phyloP scores from a whole-genome alignment of 2,329 filamentous ascomycete genomes.

The Mariannaea elegans region DNA sequence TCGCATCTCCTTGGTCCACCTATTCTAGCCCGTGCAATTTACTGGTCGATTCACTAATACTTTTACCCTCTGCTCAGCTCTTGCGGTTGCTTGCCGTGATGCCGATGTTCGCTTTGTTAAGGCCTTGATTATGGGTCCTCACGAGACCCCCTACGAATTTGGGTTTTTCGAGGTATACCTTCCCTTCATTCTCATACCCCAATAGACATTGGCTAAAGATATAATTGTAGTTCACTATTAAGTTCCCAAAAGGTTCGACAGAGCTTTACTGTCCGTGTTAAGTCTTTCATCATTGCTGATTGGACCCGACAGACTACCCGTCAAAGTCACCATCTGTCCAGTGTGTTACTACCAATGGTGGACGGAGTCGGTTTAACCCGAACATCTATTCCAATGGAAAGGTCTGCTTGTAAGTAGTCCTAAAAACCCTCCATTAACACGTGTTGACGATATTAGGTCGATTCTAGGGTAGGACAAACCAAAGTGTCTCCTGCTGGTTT shows the following conservation, averaged over 20 bases:
- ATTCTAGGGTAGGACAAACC: slow-evolving; percentile 75
- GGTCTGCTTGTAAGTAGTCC: slow-evolving; percentile 80
- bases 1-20: background rate
- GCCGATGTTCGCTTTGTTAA: slow-evolving; percentile 87
- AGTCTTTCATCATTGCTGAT: background rate
- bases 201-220: slow-evolving; percentile 5
- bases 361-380: slow-evolving; percentile 90
- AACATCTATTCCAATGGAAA: slow-evolving; percentile 94
- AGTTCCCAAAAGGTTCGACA: slow-evolving; percentile 75
- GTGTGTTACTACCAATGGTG: slow-evolving; percentile 87
- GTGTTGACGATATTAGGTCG: slow-evolving; percentile 64
- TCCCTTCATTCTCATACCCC: background rate
- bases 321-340: slow-evolving; percentile 68
- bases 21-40: background rate
- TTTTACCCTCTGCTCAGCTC: slow-evolving; percentile 59
- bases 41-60: slow-evolving; percentile 13
- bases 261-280: background rate
- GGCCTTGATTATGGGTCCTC: slow-evolving; percentile 89
- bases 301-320: slow-evolving; percentile 75
- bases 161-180: slow-evolving; percentile 87
- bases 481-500: background rate
- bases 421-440: background rate
- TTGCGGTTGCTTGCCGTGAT: slow-evolving; percentile 88
- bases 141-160: slow-evolving; percentile 95
- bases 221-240: slow-evolving; percentile 72